Base-by-base conservation (phyloP, 2,329 filamentous ascomycete genomes). In the Colletotrichum graminicola region DNA sequence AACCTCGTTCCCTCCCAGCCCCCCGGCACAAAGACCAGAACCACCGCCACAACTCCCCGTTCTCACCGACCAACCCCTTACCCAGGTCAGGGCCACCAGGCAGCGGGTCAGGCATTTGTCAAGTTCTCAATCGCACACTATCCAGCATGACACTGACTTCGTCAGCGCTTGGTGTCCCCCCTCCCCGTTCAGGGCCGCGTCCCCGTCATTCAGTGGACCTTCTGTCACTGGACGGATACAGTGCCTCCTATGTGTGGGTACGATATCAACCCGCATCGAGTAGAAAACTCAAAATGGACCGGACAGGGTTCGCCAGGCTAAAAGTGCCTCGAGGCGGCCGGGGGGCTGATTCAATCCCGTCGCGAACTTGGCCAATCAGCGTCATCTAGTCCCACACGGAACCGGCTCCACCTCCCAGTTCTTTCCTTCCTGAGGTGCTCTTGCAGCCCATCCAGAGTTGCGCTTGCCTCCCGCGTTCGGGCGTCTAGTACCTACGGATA, bases 331-430 rank as follows among this genome's bases (percentile, higher is more conserved):
- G 23, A 32, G 45, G 54, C 52, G 45, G 54, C 52, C 54, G 54
- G 68, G 64, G 68, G 45, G 55, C 64, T 71, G 68, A 71, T 68
- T 71, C 64, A 71, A 71, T 71, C 65, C 52, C 65, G 68, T 63
- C 29, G 16, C 23, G 57, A 36, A 63, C 12, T 29, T 21, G 26
- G 51, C 41, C 68, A 71, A 52, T 71, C 52, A 68, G 59, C 32
- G 18, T 54, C 52, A 36, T 14, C 16, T 16, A 39, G 54, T 54
- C 16, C 18, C 49, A 54, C 51, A 36, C 23, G 43, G 51, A 18
- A 10, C 59, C 52, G 59, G 59, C 32, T 60, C 68, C 68, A 68
- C 65, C 65, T 63, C 68, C 68, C 52, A 71, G 64, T 71, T 71
- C 62, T 64, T 71, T 62, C 59, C 45, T 62, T 62, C 60, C 60